Evolutionary conservation across 768 basidiomycete species (phyloP).

Genomic region (Lactarius trivialis): DNA sequence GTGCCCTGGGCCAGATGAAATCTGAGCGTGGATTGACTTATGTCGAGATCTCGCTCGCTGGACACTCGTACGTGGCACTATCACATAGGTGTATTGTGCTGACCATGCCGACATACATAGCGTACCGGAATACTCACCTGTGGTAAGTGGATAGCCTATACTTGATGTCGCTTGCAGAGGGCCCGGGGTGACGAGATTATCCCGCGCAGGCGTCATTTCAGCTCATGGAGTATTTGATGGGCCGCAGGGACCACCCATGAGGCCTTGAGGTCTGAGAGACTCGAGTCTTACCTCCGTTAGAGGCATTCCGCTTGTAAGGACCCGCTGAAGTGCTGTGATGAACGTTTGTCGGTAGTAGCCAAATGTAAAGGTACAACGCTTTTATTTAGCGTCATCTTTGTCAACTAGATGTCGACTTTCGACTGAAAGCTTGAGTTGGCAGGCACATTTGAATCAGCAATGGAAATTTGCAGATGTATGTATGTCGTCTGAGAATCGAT

Average conservation of each 20-base stretch:
- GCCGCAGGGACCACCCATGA: conserved; percentile 47
- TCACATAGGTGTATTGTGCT: not conserved
- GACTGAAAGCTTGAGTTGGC: too few species aligned
- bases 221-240: conserved; percentile 62
- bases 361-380: too few species aligned
- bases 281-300: too few species aligned
- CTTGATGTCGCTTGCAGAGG: not conserved
- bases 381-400: too few species aligned
- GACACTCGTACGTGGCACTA: conserved; percentile 53
- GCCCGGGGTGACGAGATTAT: not conserved
- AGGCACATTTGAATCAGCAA: too few species aligned
- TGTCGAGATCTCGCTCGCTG: conserved; percentile 58
- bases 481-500: too few species aligned
- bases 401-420: too few species aligned
- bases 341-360: too few species aligned
- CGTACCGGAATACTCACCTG: conserved; percentile 62
- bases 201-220: conserved; percentile 53
- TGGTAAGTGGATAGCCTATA: conserved; percentile 33
- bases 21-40: conserved; percentile 64
- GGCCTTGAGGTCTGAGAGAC: too few species aligned
- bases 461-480: too few species aligned
- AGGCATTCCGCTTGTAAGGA: too few species aligned
- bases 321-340: too few species aligned
- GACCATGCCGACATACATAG: conserved; percentile 27
- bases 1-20: conserved; percentile 58